Percentiles rank a stretch among this genome's conserved stretches.
Conservation (phyloP, 2,329 filamentous ascomycete genomes). For the Ustilaginoidea virens region DNA sequence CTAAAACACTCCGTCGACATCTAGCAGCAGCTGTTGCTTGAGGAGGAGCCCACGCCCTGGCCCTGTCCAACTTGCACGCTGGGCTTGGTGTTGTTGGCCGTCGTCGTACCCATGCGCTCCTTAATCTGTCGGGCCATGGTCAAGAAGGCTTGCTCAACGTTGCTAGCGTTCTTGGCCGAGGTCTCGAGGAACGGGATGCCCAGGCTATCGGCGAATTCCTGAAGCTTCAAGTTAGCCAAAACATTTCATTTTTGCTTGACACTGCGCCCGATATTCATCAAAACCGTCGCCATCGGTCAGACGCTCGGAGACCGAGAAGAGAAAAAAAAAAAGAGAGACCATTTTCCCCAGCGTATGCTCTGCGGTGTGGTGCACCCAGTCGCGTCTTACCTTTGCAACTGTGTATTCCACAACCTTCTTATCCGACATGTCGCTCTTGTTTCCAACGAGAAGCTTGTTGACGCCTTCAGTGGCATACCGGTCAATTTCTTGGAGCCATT, state of each 20-base stretch:
- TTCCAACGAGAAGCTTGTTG: slow-evolving; percentile 97
- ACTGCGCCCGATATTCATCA: too few relatives aligned
- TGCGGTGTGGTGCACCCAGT: neutral
- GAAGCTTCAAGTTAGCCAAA: slow-evolving; percentile 9
- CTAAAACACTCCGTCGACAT: slow-evolving; percentile 10
- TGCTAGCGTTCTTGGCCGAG: slow-evolving; percentile 97
- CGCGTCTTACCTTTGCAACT: slow-evolving; percentile 80
- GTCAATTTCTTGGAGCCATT: slow-evolving; percentile 99
- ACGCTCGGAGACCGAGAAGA: too few relatives aligned
- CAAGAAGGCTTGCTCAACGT: slow-evolving; percentile 98
- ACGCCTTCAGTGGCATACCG: slow-evolving; percentile 97
- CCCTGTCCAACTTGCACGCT: slow-evolving; percentile 92
- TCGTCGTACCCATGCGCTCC: slow-evolving; percentile 96
- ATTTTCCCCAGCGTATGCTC: neutral
- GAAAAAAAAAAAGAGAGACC: too few relatives aligned
- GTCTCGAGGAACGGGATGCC: slow-evolving; percentile 99
- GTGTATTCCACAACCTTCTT: slow-evolving; percentile 99
- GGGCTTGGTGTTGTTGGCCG: slow-evolving; percentile 94
- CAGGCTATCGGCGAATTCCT: slow-evolving; percentile 98
- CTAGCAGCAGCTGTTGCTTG: slow-evolving; percentile 84
- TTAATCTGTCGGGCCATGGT: slow-evolving; percentile 99
- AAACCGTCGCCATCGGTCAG: too few relatives aligned
- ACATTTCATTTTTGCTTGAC: too few relatives aligned
- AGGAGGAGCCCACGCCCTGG: slow-evolving; percentile 80
- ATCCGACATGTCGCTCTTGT: slow-evolving; percentile 99